Evolutionary conservation across 192 early-diverging fungal genomes (phyloP), one percentile per base, ranked within the genome.

Genomic region (Coemansia sp.): DNA sequence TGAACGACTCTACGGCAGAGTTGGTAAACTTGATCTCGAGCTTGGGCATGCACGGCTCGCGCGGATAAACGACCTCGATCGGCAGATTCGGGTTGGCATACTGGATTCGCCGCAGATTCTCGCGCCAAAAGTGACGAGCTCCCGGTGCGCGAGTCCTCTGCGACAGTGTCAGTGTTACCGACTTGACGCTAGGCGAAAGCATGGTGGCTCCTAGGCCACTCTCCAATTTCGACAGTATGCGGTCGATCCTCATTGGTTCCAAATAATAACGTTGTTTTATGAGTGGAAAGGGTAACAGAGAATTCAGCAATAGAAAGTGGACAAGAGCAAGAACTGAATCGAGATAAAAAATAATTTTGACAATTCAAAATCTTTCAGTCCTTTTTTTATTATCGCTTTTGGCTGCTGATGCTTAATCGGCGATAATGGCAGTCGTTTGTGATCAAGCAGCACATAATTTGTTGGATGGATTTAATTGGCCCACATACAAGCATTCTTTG

Each of bases 91-190:
- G 80, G 56, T 82, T 82, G n/a, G 75, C 80, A 30, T 65, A 82
- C 72, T 82, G 80, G 42, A 82, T 51, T 52, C 68, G 74, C 57
- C 74, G 80, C 64, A 82, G 55, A 56, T 82, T 60, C 64, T 76
- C 71, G 45, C 71, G 73, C 80, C 80, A 82, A 63, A 82, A 82
- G 64, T 82, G 80, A 0, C 80, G 64, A 17, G 80, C 80, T 11
- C 80, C 80, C 31, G 71, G 66, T 0, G 80, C 74, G 12, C 75
- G 70, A 34, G 80, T 82, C 18, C 75, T 67, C 65, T 82, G 80
- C 64, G 80, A 82, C 57, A 82, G 60, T n/a, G 75, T 82, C 45
- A 82, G 75, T 2, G 74, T 75, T 38, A 82, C 49, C 22, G 67
- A 59, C 20, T 70, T 54, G n/a, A 82, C 68, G 55, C 51, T 62